Conservation (phyloP, 1,284 basidiomycete species). For the Vanrija sp. region DNA sequence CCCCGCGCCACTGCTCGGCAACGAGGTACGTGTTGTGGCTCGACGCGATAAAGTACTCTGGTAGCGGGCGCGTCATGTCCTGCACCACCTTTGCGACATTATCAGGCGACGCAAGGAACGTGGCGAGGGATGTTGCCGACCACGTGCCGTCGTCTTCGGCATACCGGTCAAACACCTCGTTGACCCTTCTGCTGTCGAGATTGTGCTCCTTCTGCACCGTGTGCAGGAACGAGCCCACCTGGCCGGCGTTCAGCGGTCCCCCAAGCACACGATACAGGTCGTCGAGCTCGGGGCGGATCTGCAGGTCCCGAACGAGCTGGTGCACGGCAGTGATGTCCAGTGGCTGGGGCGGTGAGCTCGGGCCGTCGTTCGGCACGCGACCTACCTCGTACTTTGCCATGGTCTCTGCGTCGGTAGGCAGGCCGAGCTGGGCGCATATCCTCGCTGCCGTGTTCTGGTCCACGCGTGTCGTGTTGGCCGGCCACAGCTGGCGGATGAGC, state of each 20-base stretch:
- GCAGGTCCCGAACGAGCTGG: conserved; percentile 77
- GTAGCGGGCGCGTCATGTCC: conserved; percentile 75
- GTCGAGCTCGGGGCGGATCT: conserved; percentile 75
- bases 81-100: conserved; percentile 58
- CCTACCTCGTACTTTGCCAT: conserved; percentile 8
- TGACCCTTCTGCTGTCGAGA: conserved; percentile 3
- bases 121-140: conserved; percentile 53
- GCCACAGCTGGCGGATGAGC: conserved; percentile 46
- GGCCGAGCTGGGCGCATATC: conserved; percentile 61
- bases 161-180: conserved; percentile 26
- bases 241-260: conserved; percentile 39
- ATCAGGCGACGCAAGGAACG: conserved; percentile 69
- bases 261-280: conserved; percentile 54
- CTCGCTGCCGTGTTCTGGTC: conserved; percentile 51
- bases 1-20: conserved; percentile 87
- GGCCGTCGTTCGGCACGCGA: neutral
- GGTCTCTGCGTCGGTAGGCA: conserved; percentile 8
- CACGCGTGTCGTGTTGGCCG: conserved; percentile 29
- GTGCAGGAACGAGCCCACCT: conserved; percentile 65
- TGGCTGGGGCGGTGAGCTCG: neutral
- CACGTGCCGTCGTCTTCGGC: conserved; percentile 19
- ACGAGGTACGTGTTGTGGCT: conserved; percentile 98
- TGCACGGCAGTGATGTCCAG: conserved; percentile 76
- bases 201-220: conserved; percentile 60
- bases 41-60: conserved; percentile 87